These are phyloP conservation scores for Cadophora sp. DNA, from an alignment of 2,329 filamentous ascomycete species.

Conservation along the genomic window DNA sequence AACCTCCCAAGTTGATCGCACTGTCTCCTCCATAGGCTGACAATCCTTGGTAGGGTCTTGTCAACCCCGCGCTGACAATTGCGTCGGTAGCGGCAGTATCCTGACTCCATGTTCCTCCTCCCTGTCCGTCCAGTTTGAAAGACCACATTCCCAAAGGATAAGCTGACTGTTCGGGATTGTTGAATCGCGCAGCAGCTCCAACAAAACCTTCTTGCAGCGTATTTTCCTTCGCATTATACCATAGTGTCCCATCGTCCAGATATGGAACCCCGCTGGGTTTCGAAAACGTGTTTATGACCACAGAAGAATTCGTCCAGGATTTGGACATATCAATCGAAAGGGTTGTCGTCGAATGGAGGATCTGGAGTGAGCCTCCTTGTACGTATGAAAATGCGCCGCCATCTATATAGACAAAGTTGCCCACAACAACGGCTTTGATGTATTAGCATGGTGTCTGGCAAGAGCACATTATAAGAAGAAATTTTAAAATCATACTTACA, in stretches of 20 bases:
- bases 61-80: constrained; percentile 13
- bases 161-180: constrained; percentile 13
- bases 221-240: constrained; percentile 23
- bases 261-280: constrained; percentile 21
- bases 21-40: constrained; percentile 21
- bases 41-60: constrained; percentile 22
- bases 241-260: constrained; percentile 17
- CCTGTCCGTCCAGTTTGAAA: constrained; percentile 20
- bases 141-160: constrained; percentile 24
- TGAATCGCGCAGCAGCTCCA: constrained; percentile 24
- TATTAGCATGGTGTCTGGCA: constrained; percentile 2
- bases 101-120: constrained; percentile 23
- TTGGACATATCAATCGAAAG: constrained; percentile 29
- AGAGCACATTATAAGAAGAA: background rate
- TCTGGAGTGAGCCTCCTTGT: constrained; percentile 16
- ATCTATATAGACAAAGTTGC: constrained; percentile 33
- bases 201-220: constrained; percentile 13
- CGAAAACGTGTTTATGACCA: constrained; percentile 24
- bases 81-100: constrained; percentile 8
- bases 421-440: constrained; percentile 28
- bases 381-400: constrained; percentile 29
- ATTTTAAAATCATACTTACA: constrained; percentile 9
- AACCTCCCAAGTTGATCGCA: constrained; percentile 22
- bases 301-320: constrained; percentile 31
- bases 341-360: constrained; percentile 20